These are phyloP conservation scores for Fonsecaea monophora DNA, from an alignment of 2,329 filamentous ascomycete species.

Conservation along the genomic window DNA sequence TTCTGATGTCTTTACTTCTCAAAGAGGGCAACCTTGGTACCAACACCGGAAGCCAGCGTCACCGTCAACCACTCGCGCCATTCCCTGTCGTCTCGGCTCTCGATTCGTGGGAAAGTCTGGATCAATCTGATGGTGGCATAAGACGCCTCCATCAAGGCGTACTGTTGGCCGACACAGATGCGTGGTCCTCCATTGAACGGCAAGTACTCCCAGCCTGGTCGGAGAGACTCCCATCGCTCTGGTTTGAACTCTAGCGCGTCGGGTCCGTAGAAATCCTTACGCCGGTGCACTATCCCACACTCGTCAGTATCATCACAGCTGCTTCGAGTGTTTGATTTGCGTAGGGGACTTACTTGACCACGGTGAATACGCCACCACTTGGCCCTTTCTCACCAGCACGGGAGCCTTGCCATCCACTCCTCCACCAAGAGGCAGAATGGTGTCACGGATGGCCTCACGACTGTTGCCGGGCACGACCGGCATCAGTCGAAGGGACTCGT, in stretches of 20 bases:
- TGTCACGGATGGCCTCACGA: conserved; percentile 50
- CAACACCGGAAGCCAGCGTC: conserved; percentile 82
- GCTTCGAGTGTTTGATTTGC: not conserved
- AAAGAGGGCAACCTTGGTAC: conserved; percentile 53
- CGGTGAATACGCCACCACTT: conserved; percentile 52
- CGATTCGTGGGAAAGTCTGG: conserved; percentile 72
- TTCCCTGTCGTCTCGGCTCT: conserved; percentile 44
- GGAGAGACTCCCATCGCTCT: conserved; percentile 47
- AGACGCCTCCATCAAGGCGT: conserved; percentile 72
- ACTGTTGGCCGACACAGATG: conserved; percentile 68
- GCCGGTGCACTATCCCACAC: conserved; percentile 40
- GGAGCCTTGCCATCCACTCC: conserved; percentile 55
- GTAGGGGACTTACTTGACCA: conserved; percentile 44
- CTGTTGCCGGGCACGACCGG: conserved; percentile 51
- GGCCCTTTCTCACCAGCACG: conserved; percentile 57
- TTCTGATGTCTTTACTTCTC: conserved; percentile 28
- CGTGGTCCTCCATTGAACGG: conserved; percentile 42
- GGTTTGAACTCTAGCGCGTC: conserved; percentile 46
- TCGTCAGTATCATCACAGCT: not conserved
- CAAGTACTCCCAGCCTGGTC: conserved; percentile 46
- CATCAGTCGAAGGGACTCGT: conserved; percentile 52
- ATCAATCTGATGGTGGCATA: conserved; percentile 76
- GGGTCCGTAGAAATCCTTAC: conserved; percentile 43
- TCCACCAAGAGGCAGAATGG: conserved; percentile 57
- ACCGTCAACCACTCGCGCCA: conserved; percentile 74